Conservation (phyloP, 1,284 basidiomycete genomes). For the Malassezia japonica region DNA sequence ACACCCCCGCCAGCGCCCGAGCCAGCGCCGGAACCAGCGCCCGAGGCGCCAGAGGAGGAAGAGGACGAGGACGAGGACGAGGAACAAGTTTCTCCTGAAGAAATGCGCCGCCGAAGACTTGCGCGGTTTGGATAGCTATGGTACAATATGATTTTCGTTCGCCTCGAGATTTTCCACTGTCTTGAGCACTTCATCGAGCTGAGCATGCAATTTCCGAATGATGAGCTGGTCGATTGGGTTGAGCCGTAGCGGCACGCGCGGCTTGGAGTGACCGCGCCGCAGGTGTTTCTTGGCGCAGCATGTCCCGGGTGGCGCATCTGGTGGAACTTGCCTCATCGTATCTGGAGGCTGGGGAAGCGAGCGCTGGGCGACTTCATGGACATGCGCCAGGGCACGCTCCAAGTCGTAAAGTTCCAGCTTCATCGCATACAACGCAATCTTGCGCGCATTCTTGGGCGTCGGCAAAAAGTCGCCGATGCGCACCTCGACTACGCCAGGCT, state of each 20-base stretch:
- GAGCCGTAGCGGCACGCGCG: constrained; percentile 10
- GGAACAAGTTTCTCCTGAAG: constrained; percentile 1
- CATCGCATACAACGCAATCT: constrained; percentile 46
- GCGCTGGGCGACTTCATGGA: constrained; percentile 25
- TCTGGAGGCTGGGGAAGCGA: not conserved
- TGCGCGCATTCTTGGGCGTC: constrained; percentile 28
- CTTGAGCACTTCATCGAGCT: constrained; percentile 35
- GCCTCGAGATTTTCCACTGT: constrained; percentile 39
- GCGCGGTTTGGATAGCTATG: constrained; percentile 13
- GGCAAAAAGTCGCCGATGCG: constrained; percentile 41
- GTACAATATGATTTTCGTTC: constrained; percentile 11
- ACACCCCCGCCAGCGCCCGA: not conserved
- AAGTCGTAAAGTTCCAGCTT: constrained; percentile 42
- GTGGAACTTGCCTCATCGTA: not conserved
- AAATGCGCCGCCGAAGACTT: constrained; percentile 11
- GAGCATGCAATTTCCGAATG: constrained; percentile 35
- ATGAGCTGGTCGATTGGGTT: constrained; percentile 45
- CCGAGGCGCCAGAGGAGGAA: not conserved
- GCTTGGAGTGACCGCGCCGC: no score
- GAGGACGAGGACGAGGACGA: not conserved
- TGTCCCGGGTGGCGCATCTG: not conserved
- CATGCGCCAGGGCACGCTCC: constrained; percentile 33
- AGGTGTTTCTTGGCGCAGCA: not conserved
- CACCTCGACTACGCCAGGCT: constrained; percentile 22
- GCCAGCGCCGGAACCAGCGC: not conserved